phyloP scores from a whole-genome alignment of 441 rosid genomes.

The Corymbia calophylla region DNA sequence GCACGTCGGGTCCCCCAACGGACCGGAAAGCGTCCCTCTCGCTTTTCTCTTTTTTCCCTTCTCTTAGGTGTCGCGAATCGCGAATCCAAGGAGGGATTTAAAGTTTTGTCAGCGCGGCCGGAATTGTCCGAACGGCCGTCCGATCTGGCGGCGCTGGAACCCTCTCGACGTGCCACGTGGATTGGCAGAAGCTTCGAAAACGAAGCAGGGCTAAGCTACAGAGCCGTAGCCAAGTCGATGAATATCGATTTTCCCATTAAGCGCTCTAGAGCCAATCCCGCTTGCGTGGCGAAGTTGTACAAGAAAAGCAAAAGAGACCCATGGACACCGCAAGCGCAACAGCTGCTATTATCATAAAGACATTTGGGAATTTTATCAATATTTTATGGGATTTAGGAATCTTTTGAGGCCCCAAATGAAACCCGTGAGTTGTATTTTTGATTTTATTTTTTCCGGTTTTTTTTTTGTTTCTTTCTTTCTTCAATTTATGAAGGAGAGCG shows the following conservation, averaged over 20 bases:
- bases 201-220: neutral
- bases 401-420: neutral
- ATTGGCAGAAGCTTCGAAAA: neutral
- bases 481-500: neutral
- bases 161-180: neutral
- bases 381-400: neutral
- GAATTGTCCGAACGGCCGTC: neutral
- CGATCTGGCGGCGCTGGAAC: neutral
- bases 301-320: neutral
- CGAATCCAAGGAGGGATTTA: neutral
- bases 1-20: neutral
- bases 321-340: neutral
- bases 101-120: neutral
- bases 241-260: neutral
- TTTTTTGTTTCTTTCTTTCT: neutral
- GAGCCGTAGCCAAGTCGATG: neutral
- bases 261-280: neutral
- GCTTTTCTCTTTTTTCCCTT: neutral
- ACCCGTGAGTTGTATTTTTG: neutral
- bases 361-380: neutral
- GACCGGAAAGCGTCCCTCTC: neutral
- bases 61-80: neutral
- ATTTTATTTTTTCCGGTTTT: neutral
- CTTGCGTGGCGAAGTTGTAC: neutral
- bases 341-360: neutral